phyloP scores from a whole-genome alignment of 495 filamentous ascomycete species.

The Aspergillus cristatus region DNA sequence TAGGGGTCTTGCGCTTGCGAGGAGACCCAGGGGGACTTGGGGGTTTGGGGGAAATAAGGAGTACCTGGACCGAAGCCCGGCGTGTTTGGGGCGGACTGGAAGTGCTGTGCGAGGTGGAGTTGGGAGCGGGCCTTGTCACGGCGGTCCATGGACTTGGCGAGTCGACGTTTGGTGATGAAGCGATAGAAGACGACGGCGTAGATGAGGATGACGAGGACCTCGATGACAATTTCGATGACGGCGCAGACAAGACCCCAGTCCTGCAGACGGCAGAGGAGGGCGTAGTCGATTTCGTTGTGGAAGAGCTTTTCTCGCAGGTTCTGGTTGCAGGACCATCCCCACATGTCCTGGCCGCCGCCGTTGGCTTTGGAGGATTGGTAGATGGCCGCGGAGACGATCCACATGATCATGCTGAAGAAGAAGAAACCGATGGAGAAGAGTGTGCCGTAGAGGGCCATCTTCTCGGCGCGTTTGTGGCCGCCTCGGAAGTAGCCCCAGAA shows the following conservation, averaged over 20 bases:
- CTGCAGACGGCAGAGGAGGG: constrained; percentile 90
- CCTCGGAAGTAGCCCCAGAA: constrained; percentile 84
- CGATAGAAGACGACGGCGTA: constrained; percentile 95
- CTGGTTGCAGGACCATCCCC: constrained; percentile 92
- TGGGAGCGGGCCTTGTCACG: constrained; percentile 90
- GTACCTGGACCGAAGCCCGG: constrained; percentile 45
- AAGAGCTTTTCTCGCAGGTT: constrained; percentile 73
- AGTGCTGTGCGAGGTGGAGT: constrained; percentile 88
- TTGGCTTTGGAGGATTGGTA: constrained; percentile 66
- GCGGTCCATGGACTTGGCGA: constrained; percentile 91
- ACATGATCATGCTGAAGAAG: constrained; percentile 87
- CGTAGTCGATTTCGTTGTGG: constrained; percentile 71
- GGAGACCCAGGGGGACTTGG: constrained; percentile 36
- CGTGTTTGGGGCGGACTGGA: constrained; percentile 90
- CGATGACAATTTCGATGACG: constrained; percentile 93
- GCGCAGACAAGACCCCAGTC: constrained; percentile 95
- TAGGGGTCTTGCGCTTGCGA: constrained; percentile 33
- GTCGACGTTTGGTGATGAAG: constrained; percentile 87
- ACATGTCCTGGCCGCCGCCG: constrained; percentile 74
- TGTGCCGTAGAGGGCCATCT: constrained; percentile 88
- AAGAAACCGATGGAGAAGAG: constrained; percentile 88
- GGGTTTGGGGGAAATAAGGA: constrained; percentile 45
- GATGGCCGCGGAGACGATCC: constrained; percentile 78
- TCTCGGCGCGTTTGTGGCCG: constrained; percentile 82
- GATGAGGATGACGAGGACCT: constrained; percentile 81